These are phyloP conservation scores for Dionaea muscipula DNA, from an alignment of 179 eudicot species.

Conservation along the genomic window DNA sequence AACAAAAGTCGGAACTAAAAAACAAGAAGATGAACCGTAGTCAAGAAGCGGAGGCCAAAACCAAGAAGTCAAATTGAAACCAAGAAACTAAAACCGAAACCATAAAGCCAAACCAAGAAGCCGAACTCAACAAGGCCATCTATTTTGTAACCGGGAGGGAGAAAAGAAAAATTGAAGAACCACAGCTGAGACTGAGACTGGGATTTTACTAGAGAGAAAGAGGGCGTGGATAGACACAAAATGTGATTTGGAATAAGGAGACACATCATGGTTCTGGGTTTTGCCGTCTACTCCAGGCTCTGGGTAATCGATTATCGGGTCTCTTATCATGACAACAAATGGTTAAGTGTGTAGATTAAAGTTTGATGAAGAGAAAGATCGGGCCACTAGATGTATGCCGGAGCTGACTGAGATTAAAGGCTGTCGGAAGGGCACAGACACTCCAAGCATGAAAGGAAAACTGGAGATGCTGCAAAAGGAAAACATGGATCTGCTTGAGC, in stretches of 20 bases:
- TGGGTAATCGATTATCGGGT: slow-evolving; percentile 62
- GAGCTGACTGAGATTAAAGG: slow-evolving; percentile 41
- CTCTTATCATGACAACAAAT: slow-evolving; percentile 46
- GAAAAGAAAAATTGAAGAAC: too few species aligned
- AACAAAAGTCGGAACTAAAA: too few species aligned
- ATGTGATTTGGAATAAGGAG: slow-evolving; percentile 16
- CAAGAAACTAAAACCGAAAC: too few species aligned
- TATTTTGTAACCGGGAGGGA: too few species aligned
- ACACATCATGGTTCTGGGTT: slow-evolving; percentile 40
- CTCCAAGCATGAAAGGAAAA: slow-evolving; percentile 19
- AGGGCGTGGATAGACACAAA: slow-evolving; percentile 9
- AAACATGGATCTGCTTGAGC: slow-evolving; percentile 44
- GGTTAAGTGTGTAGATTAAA: slow-evolving; percentile 76
- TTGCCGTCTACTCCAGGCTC: slow-evolving; percentile 53
- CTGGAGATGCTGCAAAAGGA: slow-evolving; percentile 57
- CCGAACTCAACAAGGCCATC: too few species aligned
- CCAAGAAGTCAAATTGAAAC: too few species aligned
- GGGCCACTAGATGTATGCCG: slow-evolving; percentile 29
- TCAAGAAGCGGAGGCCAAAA: too few species aligned
- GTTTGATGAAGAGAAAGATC: slow-evolving; percentile 57
- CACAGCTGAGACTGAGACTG: too few species aligned
- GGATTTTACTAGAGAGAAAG: slow-evolving; percentile 7
- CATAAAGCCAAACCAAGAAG: too few species aligned
- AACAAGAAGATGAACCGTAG: too few species aligned
- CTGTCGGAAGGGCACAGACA: slow-evolving; percentile 19